phyloP scores from a whole-genome alignment of 2,329 filamentous ascomycete genomes.

The Epichloe aotearoae region DNA sequence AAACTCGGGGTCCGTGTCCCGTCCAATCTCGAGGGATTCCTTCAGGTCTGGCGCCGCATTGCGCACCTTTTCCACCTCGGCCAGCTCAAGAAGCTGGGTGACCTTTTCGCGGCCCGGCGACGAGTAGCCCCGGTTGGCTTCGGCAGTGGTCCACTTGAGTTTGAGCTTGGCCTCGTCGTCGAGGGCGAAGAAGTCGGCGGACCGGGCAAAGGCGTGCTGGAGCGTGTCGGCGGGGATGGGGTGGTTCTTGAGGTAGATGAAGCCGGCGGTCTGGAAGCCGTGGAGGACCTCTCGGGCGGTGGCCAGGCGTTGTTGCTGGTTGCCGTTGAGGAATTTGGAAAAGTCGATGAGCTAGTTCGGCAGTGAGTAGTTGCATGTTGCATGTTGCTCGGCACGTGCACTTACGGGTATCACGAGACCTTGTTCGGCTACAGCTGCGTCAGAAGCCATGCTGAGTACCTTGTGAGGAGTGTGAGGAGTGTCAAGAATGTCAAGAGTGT shows the following conservation, averaged over 20 bases:
- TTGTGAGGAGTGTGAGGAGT: neutral
- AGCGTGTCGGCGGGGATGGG: constrained; percentile 50
- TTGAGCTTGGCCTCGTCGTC: constrained; percentile 48
- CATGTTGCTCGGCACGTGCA: neutral
- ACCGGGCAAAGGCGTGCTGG: constrained; percentile 49
- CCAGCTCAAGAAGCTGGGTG: constrained; percentile 37
- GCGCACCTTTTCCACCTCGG: constrained; percentile 45
- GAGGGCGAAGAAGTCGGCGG: constrained; percentile 58
- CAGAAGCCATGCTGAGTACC: constrained; percentile 13
- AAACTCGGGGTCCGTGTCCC: constrained; percentile 41
- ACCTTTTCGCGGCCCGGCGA: constrained; percentile 60
- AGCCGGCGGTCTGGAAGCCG: constrained; percentile 76
- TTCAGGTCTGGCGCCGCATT: constrained; percentile 49
- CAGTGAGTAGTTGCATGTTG: neutral
- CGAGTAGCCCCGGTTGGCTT: constrained; percentile 63
- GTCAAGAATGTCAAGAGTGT: too few species aligned
- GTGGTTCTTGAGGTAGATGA: constrained; percentile 78
- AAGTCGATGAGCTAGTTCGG: constrained; percentile 40
- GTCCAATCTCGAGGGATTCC: constrained; percentile 52
- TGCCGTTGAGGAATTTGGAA: constrained; percentile 53
- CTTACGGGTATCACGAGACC: constrained; percentile 42
- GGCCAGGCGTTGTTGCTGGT: constrained; percentile 42
- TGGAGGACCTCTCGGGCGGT: constrained; percentile 60
- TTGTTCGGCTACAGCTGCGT: constrained; percentile 36
- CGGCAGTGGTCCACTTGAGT: constrained; percentile 57